These are phyloP conservation scores for Colletotrichum cereale DNA, from an alignment of 2,329 filamentous ascomycete genomes.

Conservation along the genomic window DNA sequence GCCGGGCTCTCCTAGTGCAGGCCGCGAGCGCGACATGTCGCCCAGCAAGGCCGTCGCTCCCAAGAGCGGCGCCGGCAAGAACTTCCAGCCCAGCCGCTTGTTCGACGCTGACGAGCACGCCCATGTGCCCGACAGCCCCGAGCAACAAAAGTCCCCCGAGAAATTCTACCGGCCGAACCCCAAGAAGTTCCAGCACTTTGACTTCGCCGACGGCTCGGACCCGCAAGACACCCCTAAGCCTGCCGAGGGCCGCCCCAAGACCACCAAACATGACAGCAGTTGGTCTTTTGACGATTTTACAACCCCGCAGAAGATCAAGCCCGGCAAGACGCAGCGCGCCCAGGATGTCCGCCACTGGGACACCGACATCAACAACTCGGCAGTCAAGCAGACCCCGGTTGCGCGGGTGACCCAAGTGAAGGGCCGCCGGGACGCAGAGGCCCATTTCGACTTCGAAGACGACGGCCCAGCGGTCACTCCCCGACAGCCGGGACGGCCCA, in stretches of 20 bases:
- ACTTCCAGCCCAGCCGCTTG: conserved; percentile 72
- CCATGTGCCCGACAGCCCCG: conserved; percentile 57
- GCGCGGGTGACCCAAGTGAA: conserved; percentile 69
- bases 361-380: conserved; percentile 72
- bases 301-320: conserved; percentile 80
- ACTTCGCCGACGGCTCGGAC: conserved; percentile 77
- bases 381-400: conserved; percentile 66
- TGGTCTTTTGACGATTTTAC: conserved; percentile 92
- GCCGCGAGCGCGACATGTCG: conserved; percentile 65
- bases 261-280: conserved; percentile 75
- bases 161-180: conserved; percentile 74
- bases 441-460: conserved; percentile 88
- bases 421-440: conserved; percentile 81
- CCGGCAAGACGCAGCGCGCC: conserved; percentile 69
- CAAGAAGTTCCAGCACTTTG: conserved; percentile 87
- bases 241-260: conserved; percentile 60
- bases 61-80: conserved; percentile 70
- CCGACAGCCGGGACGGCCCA: conserved; percentile 59
- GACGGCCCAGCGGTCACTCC: conserved; percentile 70
- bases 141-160: conserved; percentile 55
- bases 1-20: conserved; percentile 50
- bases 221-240: conserved; percentile 60
- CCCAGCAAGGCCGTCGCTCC: conserved; percentile 60
- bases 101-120: conserved; percentile 67
- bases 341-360: conserved; percentile 86